Evolutionary conservation across 1,284 basidiomycete species (phyloP).

Genomic region (Trichosporon coremiiforme): DNA sequence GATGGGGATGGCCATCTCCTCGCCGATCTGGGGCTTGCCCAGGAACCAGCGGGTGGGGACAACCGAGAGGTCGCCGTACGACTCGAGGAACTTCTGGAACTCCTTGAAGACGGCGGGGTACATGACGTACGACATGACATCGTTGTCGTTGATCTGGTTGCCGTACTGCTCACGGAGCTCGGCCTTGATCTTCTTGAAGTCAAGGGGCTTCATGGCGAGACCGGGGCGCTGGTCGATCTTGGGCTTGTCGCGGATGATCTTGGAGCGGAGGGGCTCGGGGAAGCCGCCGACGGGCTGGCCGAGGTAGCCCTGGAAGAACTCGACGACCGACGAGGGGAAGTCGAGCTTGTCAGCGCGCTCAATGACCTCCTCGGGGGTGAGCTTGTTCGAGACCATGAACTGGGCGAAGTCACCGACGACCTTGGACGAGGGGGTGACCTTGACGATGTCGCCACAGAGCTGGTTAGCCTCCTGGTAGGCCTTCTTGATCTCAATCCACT

Average conservation of each 20-base stretch:
- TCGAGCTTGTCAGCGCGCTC: constrained; percentile 86
- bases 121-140: constrained; percentile 87
- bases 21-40: constrained; percentile 83
- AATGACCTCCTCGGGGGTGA: constrained; percentile 83
- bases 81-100: constrained; percentile 90
- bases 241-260: constrained; percentile 90
- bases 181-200: constrained; percentile 94
- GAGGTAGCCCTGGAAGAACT: constrained; percentile 97
- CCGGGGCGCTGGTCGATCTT: constrained; percentile 94
- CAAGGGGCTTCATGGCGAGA: constrained; percentile 77
- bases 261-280: constrained; percentile 91
- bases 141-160: constrained; percentile 85
- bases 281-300: constrained; percentile 97
- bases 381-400: constrained; percentile 96
- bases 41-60: constrained; percentile 97
- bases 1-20: constrained; percentile 96
- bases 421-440: constrained; percentile 99
- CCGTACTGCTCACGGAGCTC: constrained; percentile 93
- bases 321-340: constrained; percentile 94
- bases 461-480: constrained; percentile 98
- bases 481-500: constrained; percentile 98
- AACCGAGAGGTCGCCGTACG: constrained; percentile 94
- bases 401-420: constrained; percentile 99
- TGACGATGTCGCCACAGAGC: constrained; percentile 96
- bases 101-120: constrained; percentile 88